Evolutionary conservation across 352 stramenopile species (phyloP), one percentile per base, ranked within the genome.

Genomic region (Thalassiosira livingstoniorum): DNA sequence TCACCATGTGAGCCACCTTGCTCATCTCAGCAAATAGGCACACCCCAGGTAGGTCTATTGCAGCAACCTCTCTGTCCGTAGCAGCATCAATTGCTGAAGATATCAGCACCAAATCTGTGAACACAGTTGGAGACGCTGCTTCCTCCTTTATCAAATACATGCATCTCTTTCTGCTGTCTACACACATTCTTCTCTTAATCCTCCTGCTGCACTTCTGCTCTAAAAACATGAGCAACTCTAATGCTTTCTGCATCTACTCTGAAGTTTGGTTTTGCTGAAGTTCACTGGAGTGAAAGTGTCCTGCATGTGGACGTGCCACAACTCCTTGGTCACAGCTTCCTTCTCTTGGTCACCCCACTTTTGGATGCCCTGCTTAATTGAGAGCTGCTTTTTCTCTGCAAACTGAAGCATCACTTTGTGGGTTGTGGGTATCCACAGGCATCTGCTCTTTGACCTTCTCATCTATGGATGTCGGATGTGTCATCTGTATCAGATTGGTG

Each of bases 201-300:
- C n/a, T 65, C 0, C 77, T 71, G 21, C 25, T 57, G 39, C 72
- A 13, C 39, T 90, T 91, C 51, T 78, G 3, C 58, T 87, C 88
- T 10, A 91, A 45, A 23, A 82, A 87, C 58, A 83, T 86, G 1
- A 89, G 54, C 15, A 75, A 83, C 27, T 54, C 34, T 15, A 90
- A 70, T 25, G 77, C 67, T 23, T 25, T 21, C 11, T n/a, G 2
- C 0, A 53, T 43, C 43, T 90, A 18, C 55, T 85, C 23, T 5
- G 35, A 11, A 2, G 83, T 80, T 2, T 88, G 29, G n/a, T n/a
- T 1, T 69, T 39, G 1, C 62, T 75, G 10, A 39, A 53, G 21
- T 81, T 13, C 5, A 73, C 29, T 2, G 73, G 42, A 13, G 71
- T 27, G 21, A 85, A 60, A 0, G 66, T 62, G 0, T 83, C 35